Evolutionary conservation across 2,329 filamentous ascomycete genomes (phyloP), one percentile per base, ranked within the genome.

Genomic region (Nigrospora osmanthi): DNA sequence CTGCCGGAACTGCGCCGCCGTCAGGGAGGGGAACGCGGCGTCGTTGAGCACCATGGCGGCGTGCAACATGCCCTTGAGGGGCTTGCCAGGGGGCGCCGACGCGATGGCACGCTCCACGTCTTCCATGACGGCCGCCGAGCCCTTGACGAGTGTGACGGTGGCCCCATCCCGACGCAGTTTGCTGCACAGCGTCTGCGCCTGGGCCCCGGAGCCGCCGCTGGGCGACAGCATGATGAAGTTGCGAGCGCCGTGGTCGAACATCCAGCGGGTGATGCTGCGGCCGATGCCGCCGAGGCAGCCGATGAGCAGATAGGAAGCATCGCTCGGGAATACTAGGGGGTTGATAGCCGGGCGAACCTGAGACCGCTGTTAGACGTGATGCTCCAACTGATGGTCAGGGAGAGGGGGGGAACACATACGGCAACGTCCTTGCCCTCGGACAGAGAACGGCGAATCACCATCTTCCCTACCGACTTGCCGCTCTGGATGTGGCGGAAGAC

Each of bases 211-310:
- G n/a, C n/a, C n/a, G n/a, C n/a, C n/a, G n/a, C n/a, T n/a, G n/a
- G n/a, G n/a, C n/a, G 58, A 62, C 5, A 68, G 51, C 48, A 66
- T 65, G 6, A 51, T 41, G 40, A 68, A 61, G 31, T 52, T 47
- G 13, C 54, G 50, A 2, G 62, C 62, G 2, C 64, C 64, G 2
- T 34, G 41, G 14, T 49, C 49, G 49, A 62, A 54, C 58, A 66
- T 62, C 60, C 60, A 65, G 6, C 44, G 49, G 0, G 62, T 55
- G 17, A 67, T 37, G 19, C 58, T 60, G 3, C 60, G 53, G 2
- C 64, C 63, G 1, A 67, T 52, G 6, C 63, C 64, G 17, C 64
- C 64, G 6, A 67, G 51, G 44, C 64, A 62, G 5, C 64, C 63
- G 12, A 66, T 57, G 0, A 67, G 57, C n/a, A 67, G 54, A 45